Evolutionary conservation across 2,329 filamentous ascomycete species (phyloP).

Genomic region (Teratosphaeria zuluensis): DNA sequence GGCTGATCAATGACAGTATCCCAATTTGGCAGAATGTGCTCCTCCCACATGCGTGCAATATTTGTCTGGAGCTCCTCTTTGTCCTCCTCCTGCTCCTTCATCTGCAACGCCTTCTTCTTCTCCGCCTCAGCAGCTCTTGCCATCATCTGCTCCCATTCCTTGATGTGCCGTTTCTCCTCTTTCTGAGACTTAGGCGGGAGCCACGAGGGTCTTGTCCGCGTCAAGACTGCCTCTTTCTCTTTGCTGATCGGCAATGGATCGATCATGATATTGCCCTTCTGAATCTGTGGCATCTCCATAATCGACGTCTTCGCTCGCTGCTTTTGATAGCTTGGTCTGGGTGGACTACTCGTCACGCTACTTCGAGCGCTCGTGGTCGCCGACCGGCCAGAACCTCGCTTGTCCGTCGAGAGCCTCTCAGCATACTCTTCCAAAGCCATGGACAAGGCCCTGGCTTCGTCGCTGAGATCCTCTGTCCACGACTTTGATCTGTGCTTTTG

Average conservation of each 20-base stretch:
- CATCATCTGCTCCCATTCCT: slow-evolving; percentile 80
- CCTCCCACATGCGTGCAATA: slow-evolving; percentile 58
- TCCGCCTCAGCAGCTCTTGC: slow-evolving; percentile 49
- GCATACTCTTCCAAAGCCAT: slow-evolving; percentile 74
- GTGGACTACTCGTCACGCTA: slow-evolving; percentile 15
- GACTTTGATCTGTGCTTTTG: slow-evolving; percentile 47
- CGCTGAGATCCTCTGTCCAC: slow-evolving; percentile 63
- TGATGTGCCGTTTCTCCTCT: slow-evolving; percentile 83
- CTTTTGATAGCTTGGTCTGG: slow-evolving; percentile 14
- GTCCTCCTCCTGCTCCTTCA: slow-evolving; percentile 43
- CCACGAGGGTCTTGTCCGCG: slow-evolving; percentile 70
- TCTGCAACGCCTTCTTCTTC: slow-evolving; percentile 39
- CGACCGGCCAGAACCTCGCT: slow-evolving; percentile 24
- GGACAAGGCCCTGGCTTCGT: slow-evolving; percentile 64
- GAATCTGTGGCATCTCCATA: slow-evolving; percentile 48
- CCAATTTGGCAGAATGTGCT: slow-evolving; percentile 69
- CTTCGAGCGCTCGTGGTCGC: slow-evolving; percentile 1
- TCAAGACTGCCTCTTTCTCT: slow-evolving; percentile 76
- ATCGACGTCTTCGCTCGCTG: slow-evolving; percentile 19
- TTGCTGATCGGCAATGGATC: slow-evolving; percentile 76
- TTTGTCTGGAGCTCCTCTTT: slow-evolving; percentile 42
- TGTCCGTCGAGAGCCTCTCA: slow-evolving; percentile 38
- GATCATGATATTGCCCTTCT: slow-evolving; percentile 70
- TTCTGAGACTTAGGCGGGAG: slow-evolving; percentile 77
- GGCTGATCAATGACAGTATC: slow-evolving; percentile 58